phyloP scores from a whole-genome alignment of 2,329 filamentous ascomycete genomes.

The Claviceps cyperi region DNA sequence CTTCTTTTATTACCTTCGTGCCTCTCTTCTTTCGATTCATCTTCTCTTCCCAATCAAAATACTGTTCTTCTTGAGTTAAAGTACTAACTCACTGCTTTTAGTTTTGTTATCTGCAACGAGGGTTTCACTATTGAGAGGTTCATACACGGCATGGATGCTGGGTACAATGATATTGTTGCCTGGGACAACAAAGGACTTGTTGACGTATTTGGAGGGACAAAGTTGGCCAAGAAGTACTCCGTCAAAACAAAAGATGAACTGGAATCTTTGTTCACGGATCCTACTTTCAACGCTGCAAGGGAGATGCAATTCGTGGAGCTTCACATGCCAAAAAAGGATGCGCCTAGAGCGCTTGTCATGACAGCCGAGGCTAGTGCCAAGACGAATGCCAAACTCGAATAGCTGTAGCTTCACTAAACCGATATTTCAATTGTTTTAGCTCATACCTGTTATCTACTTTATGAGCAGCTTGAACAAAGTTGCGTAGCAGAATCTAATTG shows the following conservation, averaged over 20 bases:
- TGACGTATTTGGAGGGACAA: conserved; percentile 50
- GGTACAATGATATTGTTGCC: conserved; percentile 65
- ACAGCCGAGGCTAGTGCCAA: conserved; percentile 58
- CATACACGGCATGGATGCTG: conserved; percentile 69
- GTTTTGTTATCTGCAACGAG: conserved; percentile 74
- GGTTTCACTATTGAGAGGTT: conserved; percentile 82
- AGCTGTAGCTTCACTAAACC: conserved; percentile 1
- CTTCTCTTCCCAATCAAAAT: too few species aligned
- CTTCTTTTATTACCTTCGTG: not conserved
- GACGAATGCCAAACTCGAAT: conserved; percentile 40
- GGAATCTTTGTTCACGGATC: conserved; percentile 47
- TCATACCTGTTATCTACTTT: too few species aligned
- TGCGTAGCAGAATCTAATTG: too few species aligned
- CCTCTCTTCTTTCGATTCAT: not conserved
- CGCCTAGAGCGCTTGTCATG: conserved; percentile 52
- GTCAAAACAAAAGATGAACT: conserved; percentile 58
- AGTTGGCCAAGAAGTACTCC: conserved; percentile 46
- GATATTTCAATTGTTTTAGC: too few species aligned
- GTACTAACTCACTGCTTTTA: conserved; percentile 13
- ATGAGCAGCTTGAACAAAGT: too few species aligned
- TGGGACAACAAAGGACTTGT: conserved; percentile 64
- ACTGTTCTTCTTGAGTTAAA: not conserved
- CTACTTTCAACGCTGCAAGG: conserved; percentile 44
- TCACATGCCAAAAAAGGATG: conserved; percentile 67
- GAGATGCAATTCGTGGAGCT: conserved; percentile 62